These are phyloP conservation scores for Tetradesmus obliquus DNA, from an alignment of 139 green algal species.

Conservation along the genomic window DNA sequence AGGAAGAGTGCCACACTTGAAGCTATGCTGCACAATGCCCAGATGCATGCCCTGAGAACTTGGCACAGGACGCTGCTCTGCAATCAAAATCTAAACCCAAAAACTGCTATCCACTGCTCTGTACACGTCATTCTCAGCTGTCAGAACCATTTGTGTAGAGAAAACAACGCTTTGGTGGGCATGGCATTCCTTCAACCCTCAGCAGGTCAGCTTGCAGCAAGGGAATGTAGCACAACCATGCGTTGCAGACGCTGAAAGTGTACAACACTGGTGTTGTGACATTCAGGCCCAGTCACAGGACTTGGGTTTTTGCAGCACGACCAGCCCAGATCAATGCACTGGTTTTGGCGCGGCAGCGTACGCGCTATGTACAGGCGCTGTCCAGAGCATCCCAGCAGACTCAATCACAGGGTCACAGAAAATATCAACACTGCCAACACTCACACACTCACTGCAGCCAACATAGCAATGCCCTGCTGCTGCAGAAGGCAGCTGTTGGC, in stretches of 20 bases:
- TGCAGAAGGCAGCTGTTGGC: too few relatives aligned
- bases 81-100: not conserved
- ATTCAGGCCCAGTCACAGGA: not conserved
- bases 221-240: too few relatives aligned
- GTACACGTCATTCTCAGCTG: not conserved
- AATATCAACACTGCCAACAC: not conserved
- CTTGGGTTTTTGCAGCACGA: not conserved
- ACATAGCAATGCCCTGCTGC: too few relatives aligned
- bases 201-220: too few relatives aligned
- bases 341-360: not conserved
- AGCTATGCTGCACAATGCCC: too few relatives aligned
- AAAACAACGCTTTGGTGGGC: too few relatives aligned
- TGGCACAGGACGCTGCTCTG: not conserved
- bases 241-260: not conserved
- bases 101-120: not conserved
- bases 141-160: too few relatives aligned
- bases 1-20: too few relatives aligned
- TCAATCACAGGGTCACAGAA: not conserved
- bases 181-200: too few relatives aligned
- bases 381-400: not conserved
- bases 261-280: not conserved
- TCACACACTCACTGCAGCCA: not conserved
- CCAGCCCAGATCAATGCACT: not conserved
- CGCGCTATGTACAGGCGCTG: not conserved
- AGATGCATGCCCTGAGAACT: not conserved